Conservation (phyloP, 2,329 filamentous ascomycete species). For the Akanthomyces uredinophilus region DNA sequence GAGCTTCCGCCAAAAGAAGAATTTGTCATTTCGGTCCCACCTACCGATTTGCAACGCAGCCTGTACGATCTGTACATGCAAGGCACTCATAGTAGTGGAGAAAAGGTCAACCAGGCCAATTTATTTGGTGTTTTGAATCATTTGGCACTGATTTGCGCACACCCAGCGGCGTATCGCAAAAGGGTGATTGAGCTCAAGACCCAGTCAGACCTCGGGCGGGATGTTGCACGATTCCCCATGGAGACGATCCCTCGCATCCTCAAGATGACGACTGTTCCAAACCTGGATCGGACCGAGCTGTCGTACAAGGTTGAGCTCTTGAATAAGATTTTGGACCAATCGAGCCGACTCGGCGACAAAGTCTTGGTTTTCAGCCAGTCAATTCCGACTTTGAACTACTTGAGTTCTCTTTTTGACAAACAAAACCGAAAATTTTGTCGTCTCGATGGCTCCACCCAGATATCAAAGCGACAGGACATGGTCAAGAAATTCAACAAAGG, state of each 20-base stretch:
- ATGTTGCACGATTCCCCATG: constrained; percentile 21
- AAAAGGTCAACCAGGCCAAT: constrained; percentile 11
- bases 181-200: constrained; percentile 23
- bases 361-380: constrained; percentile 77
- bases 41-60: constrained; percentile 59
- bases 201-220: constrained; percentile 14
- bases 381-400: constrained; percentile 62
- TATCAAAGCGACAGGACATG: constrained; percentile 53
- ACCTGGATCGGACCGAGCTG: constrained; percentile 41
- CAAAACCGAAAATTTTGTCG: constrained; percentile 47
- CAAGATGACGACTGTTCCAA: constrained; percentile 33
- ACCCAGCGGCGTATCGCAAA: constrained; percentile 43
- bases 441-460: constrained; percentile 62
- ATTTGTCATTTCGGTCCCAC: constrained; percentile 70
- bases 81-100: constrained; percentile 13
- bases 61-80: constrained; percentile 53
- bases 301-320: constrained; percentile 68
- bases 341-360: constrained; percentile 60
- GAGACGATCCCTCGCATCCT: constrained; percentile 26
- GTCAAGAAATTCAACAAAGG: constrained; percentile 65
- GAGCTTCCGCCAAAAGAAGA: constrained; percentile 72
- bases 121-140: constrained; percentile 34
- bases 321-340: constrained; percentile 63
- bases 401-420: constrained; percentile 51
- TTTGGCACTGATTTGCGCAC: constrained; percentile 47